A percentile compares a stretch with the other conserved stretches of the same genome.
Conservation (phyloP, 257 asterid species). For the Ligustrum vulgare region DNA sequence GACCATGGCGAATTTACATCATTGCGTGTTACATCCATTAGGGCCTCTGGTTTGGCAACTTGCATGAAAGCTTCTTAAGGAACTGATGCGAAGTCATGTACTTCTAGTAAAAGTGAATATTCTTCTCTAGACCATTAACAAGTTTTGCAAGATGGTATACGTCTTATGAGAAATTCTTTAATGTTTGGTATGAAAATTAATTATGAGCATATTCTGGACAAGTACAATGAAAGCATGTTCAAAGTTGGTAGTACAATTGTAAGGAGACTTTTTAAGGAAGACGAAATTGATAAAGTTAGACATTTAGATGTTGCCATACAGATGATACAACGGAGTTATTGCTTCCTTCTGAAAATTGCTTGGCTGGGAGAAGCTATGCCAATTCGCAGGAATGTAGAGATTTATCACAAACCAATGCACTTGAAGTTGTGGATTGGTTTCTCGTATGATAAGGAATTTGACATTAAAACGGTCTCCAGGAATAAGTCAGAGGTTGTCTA, state of each 20-base stretch:
- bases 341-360: slow-evolving; percentile 36
- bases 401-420: slow-evolving; percentile 79
- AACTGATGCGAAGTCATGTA: slow-evolving; percentile 21
- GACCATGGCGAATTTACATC: slow-evolving; percentile 51
- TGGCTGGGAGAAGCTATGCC: slow-evolving; percentile 75
- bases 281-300: slow-evolving; percentile 32
- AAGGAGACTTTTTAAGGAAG: slow-evolving; percentile 77
- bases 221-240: slow-evolving; percentile 28
- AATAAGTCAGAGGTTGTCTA: slow-evolving; percentile 37
- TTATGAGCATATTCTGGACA: slow-evolving; percentile 28
- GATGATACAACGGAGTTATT: slow-evolving; percentile 17
- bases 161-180: slow-evolving; percentile 17
- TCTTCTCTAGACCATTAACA: slow-evolving; percentile 36
- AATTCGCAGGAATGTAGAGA: slow-evolving; percentile 93
- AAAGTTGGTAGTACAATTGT: slow-evolving; percentile 51
- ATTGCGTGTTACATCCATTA: slow-evolving; percentile 63
- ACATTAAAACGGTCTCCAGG: slow-evolving; percentile 26
- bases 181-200: slow-evolving; percentile 29
- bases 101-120: slow-evolving; percentile 30
- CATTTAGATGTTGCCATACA: slow-evolving; percentile 35
- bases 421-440: slow-evolving; percentile 74
- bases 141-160: too few species aligned
- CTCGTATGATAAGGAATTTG: slow-evolving; percentile 43
- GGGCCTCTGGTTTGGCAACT: slow-evolving; percentile 86
- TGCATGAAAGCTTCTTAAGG: slow-evolving; percentile 31